phyloP scores from a whole-genome alignment of 106 monocot species.

The Phalaenopsis aphrodite region DNA sequence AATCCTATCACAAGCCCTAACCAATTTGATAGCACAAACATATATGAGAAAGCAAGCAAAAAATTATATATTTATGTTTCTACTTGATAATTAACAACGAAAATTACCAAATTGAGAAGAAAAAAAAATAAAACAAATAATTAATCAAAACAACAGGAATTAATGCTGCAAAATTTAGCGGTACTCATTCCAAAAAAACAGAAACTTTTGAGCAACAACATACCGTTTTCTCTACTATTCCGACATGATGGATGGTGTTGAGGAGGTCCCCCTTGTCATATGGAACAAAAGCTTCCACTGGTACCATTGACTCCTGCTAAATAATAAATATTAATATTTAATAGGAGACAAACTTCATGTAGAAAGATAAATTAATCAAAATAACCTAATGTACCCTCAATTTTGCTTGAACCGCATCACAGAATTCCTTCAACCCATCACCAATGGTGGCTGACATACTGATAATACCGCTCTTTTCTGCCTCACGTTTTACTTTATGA shows the following conservation, averaged over 20 bases:
- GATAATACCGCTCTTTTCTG: conserved; percentile 48
- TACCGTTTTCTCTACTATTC: conserved; percentile 72
- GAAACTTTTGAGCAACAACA: conserved; percentile 18
- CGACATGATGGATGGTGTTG: conserved; percentile 83
- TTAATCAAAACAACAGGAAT: neutral
- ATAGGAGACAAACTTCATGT: conserved; percentile 1
- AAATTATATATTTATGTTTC: too few relatives aligned
- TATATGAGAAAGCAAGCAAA: neutral
- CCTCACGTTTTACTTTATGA: conserved; percentile 45
- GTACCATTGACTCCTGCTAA: conserved; percentile 68
- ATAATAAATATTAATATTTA: neutral
- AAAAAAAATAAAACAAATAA: neutral
- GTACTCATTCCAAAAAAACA: neutral
- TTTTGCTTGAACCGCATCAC: conserved; percentile 71
- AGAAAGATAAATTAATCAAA: neutral
- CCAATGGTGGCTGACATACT: conserved; percentile 88
- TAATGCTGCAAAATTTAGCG: neutral
- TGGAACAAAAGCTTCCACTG: conserved; percentile 77
- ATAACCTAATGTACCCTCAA: conserved; percentile 39
- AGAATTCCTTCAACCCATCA: conserved; percentile 70
- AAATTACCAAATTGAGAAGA: neutral
- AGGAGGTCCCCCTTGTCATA: conserved; percentile 87
- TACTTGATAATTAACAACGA: neutral
- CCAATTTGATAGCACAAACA: neutral
- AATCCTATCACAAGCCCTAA: neutral